Evolutionary conservation across 441 rosid species (phyloP), one percentile per base, ranked within the genome.

Genomic region (Gossypium trilobum): DNA sequence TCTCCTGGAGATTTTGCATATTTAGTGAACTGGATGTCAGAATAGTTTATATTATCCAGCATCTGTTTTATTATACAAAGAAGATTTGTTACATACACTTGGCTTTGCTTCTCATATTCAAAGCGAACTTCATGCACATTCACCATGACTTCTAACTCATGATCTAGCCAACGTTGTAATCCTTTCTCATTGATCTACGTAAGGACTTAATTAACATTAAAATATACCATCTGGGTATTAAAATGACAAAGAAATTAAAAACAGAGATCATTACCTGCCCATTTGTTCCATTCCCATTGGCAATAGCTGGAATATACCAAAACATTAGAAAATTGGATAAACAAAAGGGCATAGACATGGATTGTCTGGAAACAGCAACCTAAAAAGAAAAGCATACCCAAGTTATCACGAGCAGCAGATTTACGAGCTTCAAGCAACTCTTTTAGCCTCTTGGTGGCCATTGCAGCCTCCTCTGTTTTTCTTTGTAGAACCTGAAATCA

Each of bases 341-440:
- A 16, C 22, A 11, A 29, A 61, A 78, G 19, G 14, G 20, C 9
- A 11, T 22, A 71, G 71, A 71, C 48, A 57, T 22, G 16, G 70
- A 17, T 76, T 60, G 20, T 70, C 57, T 46, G 27, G 39, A 1
- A 57, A 57, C 58, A 70, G 58, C 51, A 71, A 60, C 77, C 54
- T 69, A 78, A 78, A 27, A 1, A 1, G 4, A 66, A 61, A 73
- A 52, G 11, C 58, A 46, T 76, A 90, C 99, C 91, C 60, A 86
- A 77, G 72, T 78, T 82, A 61, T 95, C 99, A 59, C 99, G 97
- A 42, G 82, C 72, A 80, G 96, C 84, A 73, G 89, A 86, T 84
- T 95, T 95, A n/a, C 98, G 93, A 79, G 94, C 93, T 91, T 95
- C 99, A 55, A 95, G 88, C 85, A 95, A 78, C 84, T 95, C 98